Conservation (phyloP, 106 monocot species). For the Acorus calamus region DNA sequence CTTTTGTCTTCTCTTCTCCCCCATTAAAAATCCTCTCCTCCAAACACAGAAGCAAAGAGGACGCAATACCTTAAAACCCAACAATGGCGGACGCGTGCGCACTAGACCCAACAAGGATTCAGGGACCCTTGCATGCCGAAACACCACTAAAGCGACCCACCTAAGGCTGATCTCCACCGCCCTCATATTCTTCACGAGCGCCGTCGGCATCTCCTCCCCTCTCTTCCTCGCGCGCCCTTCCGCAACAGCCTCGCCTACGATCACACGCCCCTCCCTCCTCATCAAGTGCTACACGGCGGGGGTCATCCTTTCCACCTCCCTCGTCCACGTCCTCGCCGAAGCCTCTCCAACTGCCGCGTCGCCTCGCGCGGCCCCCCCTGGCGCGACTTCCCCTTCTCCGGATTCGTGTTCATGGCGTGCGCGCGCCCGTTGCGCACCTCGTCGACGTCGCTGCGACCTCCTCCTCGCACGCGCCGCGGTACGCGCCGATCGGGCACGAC, state of each 20-base stretch:
- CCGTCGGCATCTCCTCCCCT: slow-evolving; percentile 56
- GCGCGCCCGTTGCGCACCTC: slow-evolving; percentile 74
- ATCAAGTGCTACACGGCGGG: slow-evolving; percentile 97
- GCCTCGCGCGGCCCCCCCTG: slow-evolving; percentile 57
- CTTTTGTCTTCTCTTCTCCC: too few species aligned
- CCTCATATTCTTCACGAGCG: too few species aligned
- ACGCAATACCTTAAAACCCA: too few species aligned
- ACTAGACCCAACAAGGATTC: slow-evolving; percentile 6
- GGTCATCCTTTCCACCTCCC: slow-evolving; percentile 84
- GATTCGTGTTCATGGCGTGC: slow-evolving; percentile 57
- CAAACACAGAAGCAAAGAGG: background rate
- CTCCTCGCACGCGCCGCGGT: slow-evolving; percentile 14
- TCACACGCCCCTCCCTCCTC: slow-evolving; percentile 51
- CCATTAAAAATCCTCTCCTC: background rate
- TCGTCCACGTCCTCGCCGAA: slow-evolving; percentile 95
- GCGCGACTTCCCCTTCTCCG: slow-evolving; percentile 92
- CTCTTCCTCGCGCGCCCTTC: slow-evolving; percentile 63
- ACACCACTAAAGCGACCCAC: too few species aligned
- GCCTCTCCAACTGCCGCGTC: slow-evolving; percentile 71
- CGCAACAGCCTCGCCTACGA: slow-evolving; percentile 34
- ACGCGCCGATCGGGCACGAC: slow-evolving; percentile 12
- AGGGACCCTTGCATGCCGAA: too few species aligned
- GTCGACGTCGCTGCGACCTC: slow-evolving; percentile 76
- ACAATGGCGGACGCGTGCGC: slow-evolving; percentile 10
- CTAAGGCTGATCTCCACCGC: too few species aligned